Percentiles rank a stretch among this genome's conserved stretches.
These are phyloP conservation scores for Musa beccarii DNA, from an alignment of 176 grass and related monocot species.

Conservation along the genomic window DNA sequence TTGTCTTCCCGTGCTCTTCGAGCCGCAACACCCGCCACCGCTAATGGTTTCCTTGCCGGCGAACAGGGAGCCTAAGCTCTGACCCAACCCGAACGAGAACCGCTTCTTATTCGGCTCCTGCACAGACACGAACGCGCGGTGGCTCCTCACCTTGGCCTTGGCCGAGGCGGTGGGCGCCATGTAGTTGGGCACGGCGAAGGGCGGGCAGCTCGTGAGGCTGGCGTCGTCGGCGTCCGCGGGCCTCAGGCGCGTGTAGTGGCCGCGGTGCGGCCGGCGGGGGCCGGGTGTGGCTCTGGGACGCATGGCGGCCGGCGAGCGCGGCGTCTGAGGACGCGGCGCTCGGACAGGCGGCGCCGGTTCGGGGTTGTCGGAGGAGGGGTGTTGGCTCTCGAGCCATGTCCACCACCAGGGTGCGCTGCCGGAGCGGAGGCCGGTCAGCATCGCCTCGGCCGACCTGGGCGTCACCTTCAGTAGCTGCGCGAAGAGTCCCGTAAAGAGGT, in stretches of 20 bases:
- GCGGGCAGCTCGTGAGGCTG: constrained; percentile 80
- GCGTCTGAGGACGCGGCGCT: neutral
- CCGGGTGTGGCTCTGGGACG: constrained; percentile 8
- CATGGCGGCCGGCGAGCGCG: neutral
- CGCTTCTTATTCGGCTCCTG: constrained; percentile 33
- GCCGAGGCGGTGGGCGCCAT: constrained; percentile 85
- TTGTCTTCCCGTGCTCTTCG: constrained; percentile 26
- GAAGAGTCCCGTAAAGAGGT: neutral
- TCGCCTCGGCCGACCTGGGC: constrained; percentile 54
- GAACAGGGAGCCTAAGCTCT: constrained; percentile 44
- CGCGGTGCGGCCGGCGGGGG: constrained; percentile 5
- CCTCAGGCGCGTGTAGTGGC: constrained; percentile 4
- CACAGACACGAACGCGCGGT: neutral
- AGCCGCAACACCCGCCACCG: neutral
- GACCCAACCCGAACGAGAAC: constrained; percentile 60
- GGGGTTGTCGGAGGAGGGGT: neutral
- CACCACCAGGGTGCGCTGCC: constrained; percentile 67
- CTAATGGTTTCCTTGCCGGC: constrained; percentile 31
- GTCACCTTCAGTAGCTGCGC: constrained; percentile 47
- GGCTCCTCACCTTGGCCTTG: constrained; percentile 45
- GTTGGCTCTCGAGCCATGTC: constrained; percentile 47
- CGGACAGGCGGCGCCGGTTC: neutral
- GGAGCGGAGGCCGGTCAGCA: constrained; percentile 59
- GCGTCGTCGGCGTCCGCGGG: constrained; percentile 46
- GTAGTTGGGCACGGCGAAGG: constrained; percentile 80